phyloP scores from a whole-genome alignment of 2,329 filamentous ascomycete species.

The Didymella keratinophila region DNA sequence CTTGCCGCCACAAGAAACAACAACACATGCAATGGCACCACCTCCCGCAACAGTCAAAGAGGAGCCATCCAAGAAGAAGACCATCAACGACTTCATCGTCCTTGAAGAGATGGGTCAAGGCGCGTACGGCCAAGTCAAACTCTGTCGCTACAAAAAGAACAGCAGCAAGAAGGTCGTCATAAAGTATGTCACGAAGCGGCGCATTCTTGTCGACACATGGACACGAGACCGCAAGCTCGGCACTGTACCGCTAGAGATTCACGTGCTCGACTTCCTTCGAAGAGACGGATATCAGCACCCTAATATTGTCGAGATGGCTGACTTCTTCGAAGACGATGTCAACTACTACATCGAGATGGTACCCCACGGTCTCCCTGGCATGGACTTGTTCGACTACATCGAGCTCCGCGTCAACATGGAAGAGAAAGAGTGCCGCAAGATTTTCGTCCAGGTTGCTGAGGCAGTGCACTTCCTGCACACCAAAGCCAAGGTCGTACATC shows the following conservation, averaged over 20 bases:
- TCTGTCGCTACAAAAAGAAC: slow-evolving; percentile 83
- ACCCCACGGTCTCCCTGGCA: slow-evolving; percentile 91
- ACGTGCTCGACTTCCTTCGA: slow-evolving; percentile 91
- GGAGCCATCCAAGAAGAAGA: slow-evolving; percentile 68
- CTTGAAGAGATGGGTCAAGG: slow-evolving; percentile 98
- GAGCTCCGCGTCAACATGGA: slow-evolving; percentile 97
- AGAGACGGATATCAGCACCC: slow-evolving; percentile 71
- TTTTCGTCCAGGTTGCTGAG: slow-evolving; percentile 90
- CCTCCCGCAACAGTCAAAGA: slow-evolving; percentile 26
- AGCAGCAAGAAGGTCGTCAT: slow-evolving; percentile 84
- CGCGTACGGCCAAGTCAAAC: slow-evolving; percentile 96
- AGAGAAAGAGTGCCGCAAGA: slow-evolving; percentile 89
- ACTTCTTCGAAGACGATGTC: slow-evolving; percentile 77
- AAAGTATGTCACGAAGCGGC: slow-evolving; percentile 96
- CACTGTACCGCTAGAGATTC: slow-evolving; percentile 95
- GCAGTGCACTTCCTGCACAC: slow-evolving; percentile 92
- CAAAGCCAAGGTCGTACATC: slow-evolving; percentile 89
- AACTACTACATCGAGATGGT: slow-evolving; percentile 99
- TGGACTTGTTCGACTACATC: slow-evolving; percentile 99
- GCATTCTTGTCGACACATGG: slow-evolving; percentile 98
- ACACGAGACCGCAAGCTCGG: slow-evolving; percentile 90
- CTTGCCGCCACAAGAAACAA: slow-evolving; percentile 45
- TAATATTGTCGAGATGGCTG: slow-evolving; percentile 74
- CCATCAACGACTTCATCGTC: slow-evolving; percentile 88
- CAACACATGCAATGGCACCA: slow-evolving; percentile 24